These are phyloP conservation scores for Pseudogymnoascus sp. DNA, from an alignment of 2,329 filamentous ascomycete species.

Conservation along the genomic window DNA sequence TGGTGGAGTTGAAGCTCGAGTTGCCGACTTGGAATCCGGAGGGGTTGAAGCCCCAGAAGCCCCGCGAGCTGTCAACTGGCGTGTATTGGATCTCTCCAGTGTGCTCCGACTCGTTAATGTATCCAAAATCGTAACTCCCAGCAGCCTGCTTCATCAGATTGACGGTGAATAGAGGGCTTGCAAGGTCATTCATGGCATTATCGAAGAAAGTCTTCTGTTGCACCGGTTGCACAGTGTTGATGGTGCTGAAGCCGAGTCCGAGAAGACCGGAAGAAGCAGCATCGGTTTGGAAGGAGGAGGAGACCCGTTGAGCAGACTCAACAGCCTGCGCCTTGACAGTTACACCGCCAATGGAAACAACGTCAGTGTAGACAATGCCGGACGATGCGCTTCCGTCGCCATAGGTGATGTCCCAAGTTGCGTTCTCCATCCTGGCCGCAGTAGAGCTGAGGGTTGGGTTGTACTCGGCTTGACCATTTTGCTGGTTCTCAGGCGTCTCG, in stretches of 20 bases:
- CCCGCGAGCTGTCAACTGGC: slow-evolving; percentile 38
- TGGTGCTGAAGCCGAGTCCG: slow-evolving; percentile 43
- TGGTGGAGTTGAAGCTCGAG: slow-evolving; percentile 38
- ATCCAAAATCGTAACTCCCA: slow-evolving; percentile 47
- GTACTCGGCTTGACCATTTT: slow-evolving; percentile 18
- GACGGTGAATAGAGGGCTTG: slow-evolving; percentile 45
- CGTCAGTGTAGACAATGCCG: slow-evolving; percentile 19
- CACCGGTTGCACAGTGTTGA: slow-evolving; percentile 14
- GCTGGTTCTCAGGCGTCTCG: slow-evolving; percentile 15
- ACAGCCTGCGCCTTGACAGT: slow-evolving; percentile 16
- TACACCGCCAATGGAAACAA: slow-evolving; percentile 17
- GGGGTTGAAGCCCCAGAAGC: slow-evolving; percentile 48
- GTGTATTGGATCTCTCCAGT: slow-evolving; percentile 45
- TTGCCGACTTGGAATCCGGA: slow-evolving; percentile 39
- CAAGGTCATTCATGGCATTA: slow-evolving; percentile 12
- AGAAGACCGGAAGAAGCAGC: slow-evolving; percentile 46
- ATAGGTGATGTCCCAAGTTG: slow-evolving; percentile 21
- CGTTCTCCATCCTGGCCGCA: slow-evolving; percentile 12
- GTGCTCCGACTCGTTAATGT: slow-evolving; percentile 44
- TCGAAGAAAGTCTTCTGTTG: slow-evolving; percentile 17
- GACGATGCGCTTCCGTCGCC: slow-evolving; percentile 28
- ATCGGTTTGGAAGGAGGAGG: slow-evolving; percentile 21
- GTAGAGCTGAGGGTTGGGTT: slow-evolving; percentile 14
- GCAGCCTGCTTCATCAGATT: slow-evolving; percentile 38
- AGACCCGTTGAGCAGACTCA: slow-evolving; percentile 18